Evolutionary conservation across 192 early-diverging fungal species (phyloP), one percentile per base, ranked within the genome.

Genomic region (Funneliformis geosporum): DNA sequence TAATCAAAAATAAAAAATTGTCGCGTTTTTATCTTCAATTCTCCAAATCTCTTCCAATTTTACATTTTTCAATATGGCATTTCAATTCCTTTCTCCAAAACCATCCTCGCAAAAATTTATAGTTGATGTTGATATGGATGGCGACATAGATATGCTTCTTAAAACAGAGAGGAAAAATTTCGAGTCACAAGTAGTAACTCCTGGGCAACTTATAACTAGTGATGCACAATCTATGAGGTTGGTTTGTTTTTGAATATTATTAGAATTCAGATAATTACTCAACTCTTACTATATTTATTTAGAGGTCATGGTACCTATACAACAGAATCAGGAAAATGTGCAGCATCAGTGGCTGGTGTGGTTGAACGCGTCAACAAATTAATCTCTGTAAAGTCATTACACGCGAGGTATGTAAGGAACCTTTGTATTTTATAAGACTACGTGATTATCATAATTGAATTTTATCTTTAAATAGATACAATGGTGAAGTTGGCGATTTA

Each of bases 291-390:
- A 61, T 38, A 38, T 12, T 60, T n/a, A 33, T 27, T 40, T 81
- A 92, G 92, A 75, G 95, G 95, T 21, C 95, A 96, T 81, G 96
- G 95, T 74, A 96, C 96, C n/a, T 96, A 92, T 85, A 71, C 88
- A n/a, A 87, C 92, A 47, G 81, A 91, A 38, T 88, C 87, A 60
- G 81, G 83, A 27, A 16, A 64, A 12, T 86, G 86, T 11, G 89
- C 98, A 50, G 94, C 95, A 11, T 94, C 95, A 40, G 91, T 98
- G 42, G 94, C 95, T 1, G 98, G 98, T 64, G 91, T 91, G 1
- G 93, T 98, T 8, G 95, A 98, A 75, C 91, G 94, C 61, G 96
- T 98, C 80, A 98, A 98, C 89, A 98, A 97, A 85, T 89, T 99
- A 44, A 89, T 99, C 46, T 95, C 95, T 0, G 96, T 99, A 40